Percentiles rank a stretch among this genome's conserved stretches.
These are phyloP conservation scores for Botrytis squamosa DNA, from an alignment of 2,329 filamentous ascomycete genomes.

Conservation along the genomic window DNA sequence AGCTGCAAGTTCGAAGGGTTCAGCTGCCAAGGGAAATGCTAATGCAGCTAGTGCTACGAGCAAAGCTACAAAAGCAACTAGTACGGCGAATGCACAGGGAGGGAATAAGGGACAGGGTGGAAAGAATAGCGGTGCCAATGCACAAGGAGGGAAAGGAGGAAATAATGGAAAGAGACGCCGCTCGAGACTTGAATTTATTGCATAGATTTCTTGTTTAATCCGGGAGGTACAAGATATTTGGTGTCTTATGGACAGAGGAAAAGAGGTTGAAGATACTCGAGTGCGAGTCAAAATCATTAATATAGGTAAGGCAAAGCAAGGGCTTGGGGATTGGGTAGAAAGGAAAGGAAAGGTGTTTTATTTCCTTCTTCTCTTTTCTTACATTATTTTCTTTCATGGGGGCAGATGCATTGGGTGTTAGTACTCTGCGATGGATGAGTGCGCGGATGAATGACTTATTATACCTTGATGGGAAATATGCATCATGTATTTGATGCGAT, in stretches of 20 bases:
- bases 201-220: background rate
- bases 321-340: background rate
- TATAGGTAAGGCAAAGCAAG: background rate
- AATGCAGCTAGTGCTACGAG: constrained; percentile 16
- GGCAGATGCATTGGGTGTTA: no score
- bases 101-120: background rate
- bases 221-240: background rate
- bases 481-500: background rate
- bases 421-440: background rate
- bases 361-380: background rate
- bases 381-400: background rate
- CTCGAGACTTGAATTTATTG: constrained; percentile 15
- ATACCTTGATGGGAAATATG: background rate
- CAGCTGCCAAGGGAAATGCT: constrained; percentile 34
- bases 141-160: constrained; percentile 10
- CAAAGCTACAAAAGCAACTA: background rate
- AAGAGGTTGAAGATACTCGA: background rate
- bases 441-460: background rate
- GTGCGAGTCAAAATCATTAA: background rate
- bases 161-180: constrained; percentile 14
- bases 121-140: background rate
- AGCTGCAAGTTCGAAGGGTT: constrained; percentile 33
- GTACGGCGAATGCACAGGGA: background rate
- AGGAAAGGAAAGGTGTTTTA: constrained; percentile 4
- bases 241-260: no score